phyloP scores from a whole-genome alignment of 2,329 filamentous ascomycete species.

The Penicillium sp. region DNA sequence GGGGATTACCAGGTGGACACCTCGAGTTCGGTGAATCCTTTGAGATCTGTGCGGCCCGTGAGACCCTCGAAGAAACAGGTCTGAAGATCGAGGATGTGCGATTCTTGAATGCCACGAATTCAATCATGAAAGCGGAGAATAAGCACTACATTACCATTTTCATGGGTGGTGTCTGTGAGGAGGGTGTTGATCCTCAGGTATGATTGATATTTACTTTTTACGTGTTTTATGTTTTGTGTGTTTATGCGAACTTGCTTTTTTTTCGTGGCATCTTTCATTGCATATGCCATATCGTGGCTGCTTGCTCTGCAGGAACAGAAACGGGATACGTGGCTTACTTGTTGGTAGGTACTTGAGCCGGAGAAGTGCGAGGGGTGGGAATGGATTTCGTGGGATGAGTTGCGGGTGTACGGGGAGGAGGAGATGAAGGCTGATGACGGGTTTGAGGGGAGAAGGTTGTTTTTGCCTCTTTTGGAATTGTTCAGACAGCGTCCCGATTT shows the following conservation, averaged over 20 bases:
- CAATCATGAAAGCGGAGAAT: conserved; percentile 57
- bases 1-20: conserved; percentile 72
- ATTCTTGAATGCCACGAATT: conserved; percentile 65
- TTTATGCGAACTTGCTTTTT: not conserved
- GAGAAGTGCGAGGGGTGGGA: conserved; percentile 58
- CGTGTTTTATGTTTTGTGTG: not conserved
- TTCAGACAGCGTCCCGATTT: conserved; percentile 41
- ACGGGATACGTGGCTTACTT: not conserved
- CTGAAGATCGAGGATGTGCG: conserved; percentile 55
- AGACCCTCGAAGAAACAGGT: conserved; percentile 70
- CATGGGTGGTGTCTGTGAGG: conserved; percentile 55
- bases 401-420: conserved; percentile 38
- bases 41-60: conserved; percentile 63
- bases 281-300: not conserved
- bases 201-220: conserved; percentile 2
- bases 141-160: conserved; percentile 78
- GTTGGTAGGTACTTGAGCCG: conserved; percentile 41
- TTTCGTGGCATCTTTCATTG: not conserved
- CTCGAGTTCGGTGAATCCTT: conserved; percentile 68
- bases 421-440: conserved; percentile 28
- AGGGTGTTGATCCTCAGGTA: conserved; percentile 55
- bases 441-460: conserved; percentile 40
- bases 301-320: not conserved
- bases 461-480: conserved; percentile 51
- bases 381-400: conserved; percentile 53